phyloP scores from a whole-genome alignment of 2,329 filamentous ascomycete genomes.

The Aspergillus nomiae region DNA sequence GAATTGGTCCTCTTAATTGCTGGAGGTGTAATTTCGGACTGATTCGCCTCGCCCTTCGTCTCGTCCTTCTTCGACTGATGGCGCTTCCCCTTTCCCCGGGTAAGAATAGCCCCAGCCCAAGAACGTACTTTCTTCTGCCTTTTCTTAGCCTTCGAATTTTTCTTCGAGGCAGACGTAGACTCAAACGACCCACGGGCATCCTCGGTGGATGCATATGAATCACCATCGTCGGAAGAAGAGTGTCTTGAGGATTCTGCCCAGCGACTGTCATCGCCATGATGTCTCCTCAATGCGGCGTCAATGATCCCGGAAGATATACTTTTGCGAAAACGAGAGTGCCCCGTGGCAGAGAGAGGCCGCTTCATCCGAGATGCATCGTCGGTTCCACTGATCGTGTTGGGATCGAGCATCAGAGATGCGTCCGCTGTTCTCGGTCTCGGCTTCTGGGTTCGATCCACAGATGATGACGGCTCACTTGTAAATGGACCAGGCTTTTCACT shows the following conservation, averaged over 20 bases:
- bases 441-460: slow-evolving; percentile 29
- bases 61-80: slow-evolving; percentile 45
- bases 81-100: slow-evolving; percentile 49
- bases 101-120: slow-evolving; percentile 56
- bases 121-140: slow-evolving; percentile 74
- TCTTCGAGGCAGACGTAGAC: slow-evolving; percentile 32
- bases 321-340: slow-evolving; percentile 33
- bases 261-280: slow-evolving; percentile 23
- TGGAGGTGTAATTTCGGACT: slow-evolving; percentile 48
- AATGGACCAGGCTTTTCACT: slow-evolving; percentile 53
- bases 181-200: slow-evolving; percentile 24
- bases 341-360: slow-evolving; percentile 45
- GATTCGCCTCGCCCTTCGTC: slow-evolving; percentile 40
- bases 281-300: slow-evolving; percentile 26
- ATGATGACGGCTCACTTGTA: slow-evolving; percentile 56
- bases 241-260: slow-evolving; percentile 26
- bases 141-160: slow-evolving; percentile 44
- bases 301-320: slow-evolving; percentile 33
- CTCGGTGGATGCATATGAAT: slow-evolving; percentile 34
- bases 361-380: slow-evolving; percentile 31
- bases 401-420: slow-evolving; percentile 37
- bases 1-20: slow-evolving; percentile 42
- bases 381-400: slow-evolving; percentile 18
- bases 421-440: slow-evolving; percentile 49
- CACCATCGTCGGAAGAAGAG: slow-evolving; percentile 32